Evolutionary conservation across 768 basidiomycete genomes (phyloP).

Genomic region (Podaxis rugospora): DNA sequence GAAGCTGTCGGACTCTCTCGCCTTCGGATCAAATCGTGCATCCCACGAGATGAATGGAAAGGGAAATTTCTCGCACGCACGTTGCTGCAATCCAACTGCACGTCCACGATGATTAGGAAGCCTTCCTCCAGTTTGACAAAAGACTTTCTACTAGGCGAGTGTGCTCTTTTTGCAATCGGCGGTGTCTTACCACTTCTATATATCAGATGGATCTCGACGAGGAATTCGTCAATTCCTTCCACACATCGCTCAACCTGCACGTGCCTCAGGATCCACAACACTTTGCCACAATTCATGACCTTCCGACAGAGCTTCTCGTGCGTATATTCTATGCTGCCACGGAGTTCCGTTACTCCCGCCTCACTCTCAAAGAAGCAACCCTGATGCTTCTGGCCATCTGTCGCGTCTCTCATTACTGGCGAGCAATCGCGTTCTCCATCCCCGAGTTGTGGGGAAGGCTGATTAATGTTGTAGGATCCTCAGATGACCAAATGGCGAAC

Average conservation of each 20-base stretch:
- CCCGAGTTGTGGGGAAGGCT: slow-evolving; percentile 5
- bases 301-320: slow-evolving; percentile 2
- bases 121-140: background rate
- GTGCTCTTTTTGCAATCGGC: background rate
- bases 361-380: background rate
- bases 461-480: background rate
- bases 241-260: background rate
- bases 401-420: slow-evolving; percentile 1
- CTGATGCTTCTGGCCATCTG: background rate
- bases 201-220: background rate
- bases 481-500: background rate
- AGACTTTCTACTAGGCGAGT: background rate
- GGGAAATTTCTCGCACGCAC: background rate
- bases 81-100: background rate
- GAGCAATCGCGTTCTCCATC: slow-evolving; percentile 1
- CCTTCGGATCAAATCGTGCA: background rate
- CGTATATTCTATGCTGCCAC: background rate
- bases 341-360: background rate
- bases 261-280: background rate
- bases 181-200: background rate
- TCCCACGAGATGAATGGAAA: background rate
- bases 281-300: background rate
- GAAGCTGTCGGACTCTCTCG: no score
- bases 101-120: background rate
- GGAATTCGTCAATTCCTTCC: background rate